phyloP scores from a whole-genome alignment of 306 rosid genomes.

The Cicer arietinum region DNA sequence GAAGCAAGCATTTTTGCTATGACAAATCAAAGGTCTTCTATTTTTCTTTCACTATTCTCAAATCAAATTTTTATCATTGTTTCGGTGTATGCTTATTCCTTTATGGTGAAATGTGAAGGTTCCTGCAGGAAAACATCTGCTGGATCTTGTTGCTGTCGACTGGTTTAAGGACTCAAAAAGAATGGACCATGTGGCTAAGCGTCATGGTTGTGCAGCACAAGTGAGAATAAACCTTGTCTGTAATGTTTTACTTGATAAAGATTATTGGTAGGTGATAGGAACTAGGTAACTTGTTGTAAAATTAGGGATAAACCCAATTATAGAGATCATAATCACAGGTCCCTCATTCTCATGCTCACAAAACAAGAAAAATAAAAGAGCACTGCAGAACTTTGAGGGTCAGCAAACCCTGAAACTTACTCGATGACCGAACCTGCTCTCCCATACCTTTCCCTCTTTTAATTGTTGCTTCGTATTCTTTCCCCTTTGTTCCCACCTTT shows the following conservation, averaged over 20 bases:
- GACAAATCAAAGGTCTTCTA: constrained; percentile 84
- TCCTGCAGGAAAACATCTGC: constrained; percentile 93
- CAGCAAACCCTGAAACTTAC: constrained; percentile 4
- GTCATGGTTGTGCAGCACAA: constrained; percentile 96
- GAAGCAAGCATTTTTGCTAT: constrained; percentile 86
- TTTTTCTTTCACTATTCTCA: constrained; percentile 32
- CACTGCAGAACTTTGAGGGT: constrained; percentile 14
- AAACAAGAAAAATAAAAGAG: constrained; percentile 6
- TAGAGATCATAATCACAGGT: constrained; percentile 22
- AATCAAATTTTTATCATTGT: constrained; percentile 18
- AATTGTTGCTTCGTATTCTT: constrained; percentile 2
- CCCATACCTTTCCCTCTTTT: constrained; percentile 6
- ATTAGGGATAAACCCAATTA: constrained; percentile 22
- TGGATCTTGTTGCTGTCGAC: constrained; percentile 98
- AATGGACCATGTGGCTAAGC: constrained; percentile 95
- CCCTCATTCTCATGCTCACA: constrained; percentile 9
- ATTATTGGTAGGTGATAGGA: constrained; percentile 32
- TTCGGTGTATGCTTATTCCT: constrained; percentile 48
- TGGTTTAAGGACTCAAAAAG: constrained; percentile 98
- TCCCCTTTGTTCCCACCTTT: not conserved
- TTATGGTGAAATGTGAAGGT: constrained; percentile 58
- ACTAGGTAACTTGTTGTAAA: constrained; percentile 7
- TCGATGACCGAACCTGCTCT: not conserved
- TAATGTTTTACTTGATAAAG: constrained; percentile 30
- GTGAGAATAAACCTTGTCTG: constrained; percentile 53